A percentile compares a stretch with the other conserved stretches of the same genome.
phyloP scores from a whole-genome alignment of 352 stramenopile species.

The Nothophytophthora sp. region DNA sequence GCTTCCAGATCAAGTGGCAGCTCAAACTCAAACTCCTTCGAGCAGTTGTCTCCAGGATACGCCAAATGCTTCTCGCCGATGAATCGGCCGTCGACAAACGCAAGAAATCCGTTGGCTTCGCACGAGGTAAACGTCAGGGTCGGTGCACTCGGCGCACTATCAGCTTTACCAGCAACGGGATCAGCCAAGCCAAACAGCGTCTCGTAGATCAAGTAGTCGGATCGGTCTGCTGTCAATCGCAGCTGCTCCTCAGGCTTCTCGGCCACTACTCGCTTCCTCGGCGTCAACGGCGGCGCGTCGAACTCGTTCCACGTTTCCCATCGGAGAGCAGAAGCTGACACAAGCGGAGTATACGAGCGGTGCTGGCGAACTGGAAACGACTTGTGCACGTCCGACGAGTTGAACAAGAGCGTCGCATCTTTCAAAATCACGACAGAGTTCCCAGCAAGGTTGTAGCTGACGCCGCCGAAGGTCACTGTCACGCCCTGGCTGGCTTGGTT shows the following conservation, averaged over 20 bases:
- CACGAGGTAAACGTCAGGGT: constrained; percentile 53
- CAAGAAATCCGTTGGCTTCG: constrained; percentile 54
- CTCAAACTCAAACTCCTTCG: constrained; percentile 42
- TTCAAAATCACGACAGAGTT: constrained; percentile 58
- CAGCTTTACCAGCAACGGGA: neutral
- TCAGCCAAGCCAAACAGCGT: constrained; percentile 33
- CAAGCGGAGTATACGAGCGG: constrained; percentile 45
- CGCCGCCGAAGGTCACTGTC: constrained; percentile 34
- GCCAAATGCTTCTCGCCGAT: constrained; percentile 43
- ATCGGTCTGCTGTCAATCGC: constrained; percentile 47
- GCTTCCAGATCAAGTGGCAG: constrained; percentile 33
- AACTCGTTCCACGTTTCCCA: constrained; percentile 64
- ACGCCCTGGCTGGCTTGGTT: constrained; percentile 37
- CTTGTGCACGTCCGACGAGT: constrained; percentile 49
- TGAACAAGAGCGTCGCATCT: constrained; percentile 40
- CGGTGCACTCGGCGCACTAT: neutral
- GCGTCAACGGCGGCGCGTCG: constrained; percentile 23
- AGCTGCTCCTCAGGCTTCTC: constrained; percentile 55
- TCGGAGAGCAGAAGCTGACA: constrained; percentile 24
- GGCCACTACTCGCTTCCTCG: constrained; percentile 36
- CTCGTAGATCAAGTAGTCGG: constrained; percentile 72
- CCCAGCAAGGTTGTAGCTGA: constrained; percentile 35
- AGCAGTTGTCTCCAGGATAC: constrained; percentile 57
- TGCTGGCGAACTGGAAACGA: constrained; percentile 44
- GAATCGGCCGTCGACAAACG: constrained; percentile 48